Evolutionary conservation across 2,329 filamentous ascomycete species (phyloP).

Genomic region (Aspergillus pseudoglaucus): DNA sequence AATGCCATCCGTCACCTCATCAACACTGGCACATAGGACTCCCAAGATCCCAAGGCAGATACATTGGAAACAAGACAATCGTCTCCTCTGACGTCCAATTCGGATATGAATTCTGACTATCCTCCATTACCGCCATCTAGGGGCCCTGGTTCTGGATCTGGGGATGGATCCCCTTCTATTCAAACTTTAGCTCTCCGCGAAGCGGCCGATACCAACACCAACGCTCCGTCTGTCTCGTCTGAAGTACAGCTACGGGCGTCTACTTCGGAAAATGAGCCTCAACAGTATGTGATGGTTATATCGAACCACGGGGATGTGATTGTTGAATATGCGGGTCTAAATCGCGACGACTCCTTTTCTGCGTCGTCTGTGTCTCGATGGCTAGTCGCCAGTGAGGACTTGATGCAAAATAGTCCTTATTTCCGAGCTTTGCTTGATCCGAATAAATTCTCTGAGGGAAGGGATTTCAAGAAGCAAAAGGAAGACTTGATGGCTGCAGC

Average conservation of each 20-base stretch:
- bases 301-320: conserved; percentile 29
- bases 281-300: conserved; percentile 15
- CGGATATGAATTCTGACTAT: conserved; percentile 20
- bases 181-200: conserved; percentile 4
- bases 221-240: background rate
- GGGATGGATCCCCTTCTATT: background rate
- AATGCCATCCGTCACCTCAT: background rate
- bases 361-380: conserved; percentile 16
- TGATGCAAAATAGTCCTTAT: conserved; percentile 32
- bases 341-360: conserved; percentile 4
- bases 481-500: conserved; percentile 4
- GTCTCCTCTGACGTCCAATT: background rate
- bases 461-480: conserved; percentile 24
- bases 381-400: conserved; percentile 26
- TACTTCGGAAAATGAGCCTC: background rate
- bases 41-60: too few species aligned
- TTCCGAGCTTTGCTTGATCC: conserved; percentile 36
- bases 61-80: background rate
- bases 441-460: conserved; percentile 37
- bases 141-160: background rate
- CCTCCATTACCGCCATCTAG: conserved; percentile 14
- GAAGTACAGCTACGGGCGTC: background rate
- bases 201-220: background rate
- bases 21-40: background rate
- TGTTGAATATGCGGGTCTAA: conserved; percentile 23